Conservation (phyloP, 495 filamentous ascomycete genomes). For the Xylaria telfairii region DNA sequence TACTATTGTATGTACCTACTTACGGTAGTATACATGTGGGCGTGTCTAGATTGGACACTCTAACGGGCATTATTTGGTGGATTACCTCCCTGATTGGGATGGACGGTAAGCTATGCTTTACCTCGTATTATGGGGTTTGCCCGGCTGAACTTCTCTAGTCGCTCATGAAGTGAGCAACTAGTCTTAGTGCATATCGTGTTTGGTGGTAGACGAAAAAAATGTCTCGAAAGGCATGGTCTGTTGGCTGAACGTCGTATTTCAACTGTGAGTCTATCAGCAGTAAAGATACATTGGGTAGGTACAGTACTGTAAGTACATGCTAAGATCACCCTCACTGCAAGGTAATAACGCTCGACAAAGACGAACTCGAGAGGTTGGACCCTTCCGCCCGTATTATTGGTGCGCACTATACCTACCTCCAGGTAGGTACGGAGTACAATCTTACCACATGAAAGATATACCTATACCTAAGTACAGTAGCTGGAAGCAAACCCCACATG, state of each 20-base stretch:
- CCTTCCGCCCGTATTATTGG: neutral
- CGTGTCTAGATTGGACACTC: neutral
- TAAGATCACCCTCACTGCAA: too few relatives aligned
- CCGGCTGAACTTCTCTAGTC: neutral
- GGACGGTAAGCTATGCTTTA: neutral
- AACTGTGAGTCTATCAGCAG: neutral
- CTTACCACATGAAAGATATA: too few relatives aligned
- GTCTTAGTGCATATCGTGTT: conserved; percentile 5
- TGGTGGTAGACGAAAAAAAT: neutral
- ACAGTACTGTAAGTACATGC: too few relatives aligned
- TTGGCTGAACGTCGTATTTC: neutral
- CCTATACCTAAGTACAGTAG: too few relatives aligned
- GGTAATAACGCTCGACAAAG: neutral
- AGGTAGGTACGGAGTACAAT: neutral
- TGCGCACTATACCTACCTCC: neutral
- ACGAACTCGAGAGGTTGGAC: conserved; percentile 1
- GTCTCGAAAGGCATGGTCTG: neutral
- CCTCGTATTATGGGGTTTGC: conserved; percentile 1
- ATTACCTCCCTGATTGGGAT: conserved; percentile 8
- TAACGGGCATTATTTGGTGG: neutral
- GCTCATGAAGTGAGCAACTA: neutral
- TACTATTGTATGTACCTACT: too few relatives aligned
- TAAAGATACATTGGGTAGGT: neutral
- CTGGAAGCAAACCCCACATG: too few relatives aligned
- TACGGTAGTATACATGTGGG: neutral